Base-by-base conservation (phyloP, 257 asterid genomes). In the Rubia yunnanensis region DNA sequence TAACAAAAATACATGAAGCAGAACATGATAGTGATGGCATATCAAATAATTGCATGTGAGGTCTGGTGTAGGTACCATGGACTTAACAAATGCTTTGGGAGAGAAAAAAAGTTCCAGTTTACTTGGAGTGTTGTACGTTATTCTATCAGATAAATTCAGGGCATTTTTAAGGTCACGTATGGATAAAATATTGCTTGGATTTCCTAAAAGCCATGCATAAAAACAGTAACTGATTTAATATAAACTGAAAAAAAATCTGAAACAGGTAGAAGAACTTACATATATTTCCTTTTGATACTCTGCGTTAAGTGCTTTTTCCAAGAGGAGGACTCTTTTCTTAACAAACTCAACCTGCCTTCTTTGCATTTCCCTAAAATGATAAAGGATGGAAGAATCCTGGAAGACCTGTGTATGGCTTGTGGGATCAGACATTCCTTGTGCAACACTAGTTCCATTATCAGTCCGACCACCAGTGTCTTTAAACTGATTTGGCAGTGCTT, bases 331-430 rank as follows among this genome's bases (percentile, higher is more conserved):
- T 82, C 99, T 81, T 80, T 90, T 92, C 78, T 94, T 94, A 72
- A 94, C 69, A 66, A 88, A 94, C 74, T 94, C 99, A 60, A 88
- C 95, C 67, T 75, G 97, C 72, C 95, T 82, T 76, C 94, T 81
- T 85, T 94, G 99, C 91, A 94, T 82, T 84, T 94, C 99, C 63
- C 95, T 84, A 70, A 82, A 88, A 73, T 81, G 89, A 72, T 76
- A 83, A 46, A 84, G 65, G 60, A 65, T 60, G 56, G 84, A 70
- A 1, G 91, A 84, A 55, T 92, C 98, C 73, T 81, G 96, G 75
- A 64, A 65, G 65, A 63, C 23, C 72, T 86, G 98, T 52, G 92
- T 27, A 36, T 80, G 81, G 63, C 72, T 81, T 50, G 88, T 63
- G 72, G 87, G 73, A 69, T 84, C 94, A 57, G 81, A 73, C 65